Percentiles rank a stretch among this genome's conserved stretches.
These are phyloP conservation scores for Rhodocollybia butyracea DNA, from an alignment of 768 basidiomycete species.

Conservation along the genomic window DNA sequence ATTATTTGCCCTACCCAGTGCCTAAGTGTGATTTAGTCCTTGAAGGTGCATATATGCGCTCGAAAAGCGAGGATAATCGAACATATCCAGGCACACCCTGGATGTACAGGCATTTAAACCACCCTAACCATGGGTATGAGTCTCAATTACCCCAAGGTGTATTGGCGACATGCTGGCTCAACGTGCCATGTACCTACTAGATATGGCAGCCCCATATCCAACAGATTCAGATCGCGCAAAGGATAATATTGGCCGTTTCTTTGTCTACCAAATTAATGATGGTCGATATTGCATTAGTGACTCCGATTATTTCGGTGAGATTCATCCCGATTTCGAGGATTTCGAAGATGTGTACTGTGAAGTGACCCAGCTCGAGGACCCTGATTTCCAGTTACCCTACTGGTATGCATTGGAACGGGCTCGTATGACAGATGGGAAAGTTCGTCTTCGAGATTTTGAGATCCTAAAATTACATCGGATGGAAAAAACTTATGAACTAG, in stretches of 20 bases:
- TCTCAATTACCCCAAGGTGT: neutral
- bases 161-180: conserved; percentile 6
- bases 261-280: neutral
- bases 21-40: too few relatives aligned
- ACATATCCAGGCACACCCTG: conserved; percentile 2
- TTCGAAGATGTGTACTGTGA: neutral
- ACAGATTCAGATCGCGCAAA: neutral
- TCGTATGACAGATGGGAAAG: too few relatives aligned
- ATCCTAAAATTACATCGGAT: neutral
- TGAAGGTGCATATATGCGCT: neutral
- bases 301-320: neutral
- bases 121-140: neutral
- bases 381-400: neutral
- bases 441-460: neutral
- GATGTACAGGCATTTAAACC: neutral
- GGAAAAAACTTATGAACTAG: neutral
- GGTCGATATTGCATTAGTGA: conserved; percentile 1
- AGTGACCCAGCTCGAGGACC: neutral
- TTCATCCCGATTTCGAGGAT: neutral
- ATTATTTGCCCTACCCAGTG: neutral
- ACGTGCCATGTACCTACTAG: neutral
- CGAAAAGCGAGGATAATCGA: neutral
- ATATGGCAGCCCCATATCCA: conserved; percentile 6
- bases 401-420: conserved; percentile 9
- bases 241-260: neutral